A percentile compares a stretch with the other conserved stretches of the same genome.
Evolutionary conservation across 441 rosid genomes (phyloP).

Genomic region (Jatropha multifida): DNA sequence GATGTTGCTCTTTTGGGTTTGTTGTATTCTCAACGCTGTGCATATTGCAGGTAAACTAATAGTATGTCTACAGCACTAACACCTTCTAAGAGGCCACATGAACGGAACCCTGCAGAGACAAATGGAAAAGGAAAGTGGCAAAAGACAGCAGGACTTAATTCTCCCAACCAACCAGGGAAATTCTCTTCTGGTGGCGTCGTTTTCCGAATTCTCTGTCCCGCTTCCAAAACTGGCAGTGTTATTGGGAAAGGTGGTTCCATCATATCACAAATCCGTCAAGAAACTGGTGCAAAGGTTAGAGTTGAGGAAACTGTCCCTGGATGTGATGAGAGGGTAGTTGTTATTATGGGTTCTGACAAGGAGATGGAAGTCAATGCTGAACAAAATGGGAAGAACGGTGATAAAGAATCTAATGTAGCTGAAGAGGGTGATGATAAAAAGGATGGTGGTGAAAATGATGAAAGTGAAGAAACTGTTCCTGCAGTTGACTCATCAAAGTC

Average conservation of each 20-base stretch:
- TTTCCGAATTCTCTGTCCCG: conserved; percentile 53
- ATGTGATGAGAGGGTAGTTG: conserved; percentile 60
- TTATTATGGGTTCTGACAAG: conserved; percentile 39
- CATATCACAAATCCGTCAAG: conserved; percentile 53
- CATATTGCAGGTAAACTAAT: conserved; percentile 2
- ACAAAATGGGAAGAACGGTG: conserved; percentile 33
- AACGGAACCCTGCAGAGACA: conserved; percentile 37
- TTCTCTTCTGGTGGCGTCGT: conserved; percentile 24
- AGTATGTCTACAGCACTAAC: conserved; percentile 52
- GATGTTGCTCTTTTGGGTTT: not conserved
- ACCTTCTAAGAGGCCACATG: conserved; percentile 61
- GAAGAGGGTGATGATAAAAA: conserved; percentile 32
- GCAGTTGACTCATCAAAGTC: conserved; percentile 32
- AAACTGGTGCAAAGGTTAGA: conserved; percentile 50
- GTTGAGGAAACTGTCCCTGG: conserved; percentile 56
- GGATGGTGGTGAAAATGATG: conserved; percentile 31
- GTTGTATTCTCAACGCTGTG: not conserved
- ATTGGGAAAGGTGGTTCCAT: conserved; percentile 44
- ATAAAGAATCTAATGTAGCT: conserved; percentile 29
- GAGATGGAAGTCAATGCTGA: conserved; percentile 33
- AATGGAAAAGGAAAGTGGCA: conserved; percentile 53
- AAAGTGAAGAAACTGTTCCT: conserved; percentile 31
- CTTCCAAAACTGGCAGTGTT: conserved; percentile 37
- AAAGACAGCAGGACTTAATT: conserved; percentile 33
- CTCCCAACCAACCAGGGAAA: conserved; percentile 28